Evolutionary conservation across 192 early-diverging fungal genomes (phyloP).

Genomic region (Podila clonocystis): DNA sequence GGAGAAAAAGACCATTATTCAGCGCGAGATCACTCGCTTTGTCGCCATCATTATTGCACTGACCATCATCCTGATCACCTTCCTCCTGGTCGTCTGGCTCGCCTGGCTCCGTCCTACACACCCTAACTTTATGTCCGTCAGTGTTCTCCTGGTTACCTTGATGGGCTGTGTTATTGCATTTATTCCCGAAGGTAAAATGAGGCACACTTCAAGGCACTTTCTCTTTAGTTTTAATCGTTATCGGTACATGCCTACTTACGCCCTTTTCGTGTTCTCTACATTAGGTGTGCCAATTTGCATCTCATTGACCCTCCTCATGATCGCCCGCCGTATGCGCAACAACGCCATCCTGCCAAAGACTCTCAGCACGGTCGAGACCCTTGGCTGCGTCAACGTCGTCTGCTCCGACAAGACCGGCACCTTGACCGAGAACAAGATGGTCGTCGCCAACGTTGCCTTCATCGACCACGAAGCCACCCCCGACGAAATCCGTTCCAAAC

Average conservation of each 20-base stretch:
- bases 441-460: conserved; percentile 58
- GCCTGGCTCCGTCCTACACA: conserved; percentile 66
- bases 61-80: conserved; percentile 55
- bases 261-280: too few relatives aligned
- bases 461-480: conserved; percentile 50
- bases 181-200: conserved; percentile 68
- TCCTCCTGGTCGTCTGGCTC: conserved; percentile 62
- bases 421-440: conserved; percentile 84
- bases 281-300: conserved; percentile 79
- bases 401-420: conserved; percentile 93
- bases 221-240: too few relatives aligned
- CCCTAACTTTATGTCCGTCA: conserved; percentile 62
- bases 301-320: conserved; percentile 77
- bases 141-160: conserved; percentile 54
- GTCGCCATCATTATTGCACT: conserved; percentile 72
- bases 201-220: too few relatives aligned
- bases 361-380: conserved; percentile 86
- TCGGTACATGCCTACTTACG: background rate
- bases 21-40: conserved; percentile 72
- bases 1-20: conserved; percentile 61
- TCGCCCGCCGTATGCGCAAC: conserved; percentile 81
- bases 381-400: conserved; percentile 77
- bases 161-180: conserved; percentile 78
- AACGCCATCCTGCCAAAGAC: conserved; percentile 81
- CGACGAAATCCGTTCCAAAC: conserved; percentile 28